Evolutionary conservation across 2,329 filamentous ascomycete species (phyloP), one percentile per base, ranked within the genome.

Genomic region (Fusarium marasasianum): DNA sequence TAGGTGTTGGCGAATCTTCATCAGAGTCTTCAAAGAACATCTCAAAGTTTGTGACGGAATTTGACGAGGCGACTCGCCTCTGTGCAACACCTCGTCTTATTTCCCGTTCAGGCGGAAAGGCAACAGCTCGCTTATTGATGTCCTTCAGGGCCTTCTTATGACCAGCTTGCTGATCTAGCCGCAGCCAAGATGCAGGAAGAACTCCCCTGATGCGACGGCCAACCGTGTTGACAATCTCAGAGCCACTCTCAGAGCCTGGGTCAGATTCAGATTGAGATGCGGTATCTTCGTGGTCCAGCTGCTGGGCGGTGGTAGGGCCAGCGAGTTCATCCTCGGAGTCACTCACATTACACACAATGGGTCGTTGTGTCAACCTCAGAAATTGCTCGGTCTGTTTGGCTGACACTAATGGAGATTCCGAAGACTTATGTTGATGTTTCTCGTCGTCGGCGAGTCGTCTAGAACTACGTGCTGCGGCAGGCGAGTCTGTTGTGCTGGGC

Each of bases 151-250:
- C 76, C 62, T 80, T 83, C 65, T 78, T 76, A 22, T 77, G 77
- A 73, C 77, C 81, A 37, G 81, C 72, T 63, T 86, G 83, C 65
- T 88, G 86, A 76, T 91, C 89, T 31, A 92, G 79, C 47, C 90
- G 87, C 63, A 92, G 84, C 88, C 90, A 92, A 11, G 91, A 92
- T n/a, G 91, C 91, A 44, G 91, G 91, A 50, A 92, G 84, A 13
- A 92, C 90, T 29, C 90, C 90, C 60, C 86, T 86, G 54, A 92
- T 89, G 58, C 85, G 84, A 59, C 81, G 86, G 41, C 83, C 82
- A 63, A 84, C 82, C 26, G 77, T 79, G 33, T 83, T 79, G n/a
- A 82, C 82, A 18, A 82, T 77, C 31, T 88, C 84, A 5, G 82
- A 81, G 8, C 86, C 86, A 56, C 81, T 85, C 41, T 73, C 72